Evolutionary conservation across 306 rosid species (phyloP), one percentile per base, ranked within the genome.

Genomic region (Prunus kanzakura): DNA sequence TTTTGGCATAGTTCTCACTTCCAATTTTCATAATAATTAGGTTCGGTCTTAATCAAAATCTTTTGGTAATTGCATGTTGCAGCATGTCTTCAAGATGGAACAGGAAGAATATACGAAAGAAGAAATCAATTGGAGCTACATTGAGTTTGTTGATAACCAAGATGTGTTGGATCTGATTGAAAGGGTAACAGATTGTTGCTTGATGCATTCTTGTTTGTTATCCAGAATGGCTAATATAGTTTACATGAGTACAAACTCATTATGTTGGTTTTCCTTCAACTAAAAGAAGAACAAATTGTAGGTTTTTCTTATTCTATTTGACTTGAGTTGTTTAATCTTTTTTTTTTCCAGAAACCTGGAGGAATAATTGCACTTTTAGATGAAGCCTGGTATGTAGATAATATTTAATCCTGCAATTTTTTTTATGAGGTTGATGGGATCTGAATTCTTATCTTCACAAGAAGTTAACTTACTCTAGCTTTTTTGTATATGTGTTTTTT

Each of bases 1-100:
- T 79, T 85, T 76, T 74, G 63, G 61, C 77, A 62, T 47, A 64
- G 43, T 41, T 79, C 79, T 67, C 75, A 65, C 55, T 55, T 20
- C 47, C 57, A 66, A 63, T 52, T 76, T 71, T 47, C 73, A 49
- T 72, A 69, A 76, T 22, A 30, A 51, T 41, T 64, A 19, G 20
- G 20, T 57, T n/a, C 23, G 25, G 4, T 70, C 62, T 73, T 78
- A 76, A 63, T 66, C 69, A 67, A 69, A 75, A 30, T 76, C 30
- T 60, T 51, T 41, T 75, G 52, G 64, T 67, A 66, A 67, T 76
- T 82, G 81, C 63, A 74, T 77, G 43, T 68, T 91, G 85, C 92
- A 96, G 99, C 99, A 96, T 78, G 99, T 96, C 76, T 96, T 96
- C 69, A 96, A 96, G 90, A 96, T 93, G 99, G 99, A 96, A 84